Evolutionary conservation across 345 rosid genomes (phyloP), one percentile per base, ranked within the genome.

Genomic region (Abelmoschus esculentus): DNA sequence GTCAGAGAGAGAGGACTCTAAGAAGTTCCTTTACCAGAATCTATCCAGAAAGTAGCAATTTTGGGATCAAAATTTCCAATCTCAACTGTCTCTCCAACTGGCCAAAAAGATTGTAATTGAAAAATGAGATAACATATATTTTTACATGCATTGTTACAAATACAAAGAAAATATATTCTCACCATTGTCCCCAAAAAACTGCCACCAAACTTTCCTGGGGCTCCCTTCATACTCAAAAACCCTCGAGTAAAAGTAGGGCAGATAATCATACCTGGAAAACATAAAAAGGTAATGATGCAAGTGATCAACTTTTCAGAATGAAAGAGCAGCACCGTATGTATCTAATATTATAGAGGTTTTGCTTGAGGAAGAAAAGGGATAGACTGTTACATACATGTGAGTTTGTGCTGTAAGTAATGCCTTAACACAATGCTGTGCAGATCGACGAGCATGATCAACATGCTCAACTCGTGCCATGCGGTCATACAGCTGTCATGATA

Each of bases 111-210:
- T 57, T 70, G 66, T 38, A 40, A 60, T 6, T 18, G 26, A 36
- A 32, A 22, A 71, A 11, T 28, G 19, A 67, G 44, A 52, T 13
- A 34, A 44, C 22, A 52, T 19, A 47, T 15, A 6, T 22, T 1
- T 22, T 18, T 15, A 28, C 26, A 12, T 49, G 46, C n/a, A 15
- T 52, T 32, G 22, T 40, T 28, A 54, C 26, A 64, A 22, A 47
- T 19, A 31, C n/a, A 50, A 54, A 2, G 19, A 36, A 4, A 42
- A 50, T 13, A 63, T 31, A 61, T 49, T 64, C 75, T 66, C 86
- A 93, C 96, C 97, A 75, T 88, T 93, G 83, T 93, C 97, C 65
- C 96, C 98, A 11, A 81, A 91, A 80, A 93, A 89, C 74, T 89
- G 97, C 96, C 98, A 91, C 96, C 96, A 93, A 34, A 89, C 79